Percentiles rank a stretch among this genome's conserved stretches.
These are phyloP conservation scores for Rhodotorula sp. DNA, from an alignment of 1,284 basidiomycete genomes.

Conservation along the genomic window DNA sequence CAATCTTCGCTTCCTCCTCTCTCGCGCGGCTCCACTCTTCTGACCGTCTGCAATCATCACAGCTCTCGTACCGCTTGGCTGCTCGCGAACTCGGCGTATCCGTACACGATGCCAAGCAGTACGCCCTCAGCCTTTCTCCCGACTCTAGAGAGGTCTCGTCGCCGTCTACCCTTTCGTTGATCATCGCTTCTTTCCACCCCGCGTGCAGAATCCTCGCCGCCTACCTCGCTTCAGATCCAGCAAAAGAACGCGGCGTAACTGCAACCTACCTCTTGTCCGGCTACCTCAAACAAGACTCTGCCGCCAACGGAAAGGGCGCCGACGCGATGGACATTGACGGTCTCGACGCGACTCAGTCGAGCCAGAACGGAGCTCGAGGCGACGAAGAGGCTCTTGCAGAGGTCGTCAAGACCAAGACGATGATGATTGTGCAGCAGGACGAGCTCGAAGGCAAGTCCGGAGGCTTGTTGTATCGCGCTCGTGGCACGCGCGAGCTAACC, in stretches of 20 bases:
- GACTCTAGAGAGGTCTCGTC: no score
- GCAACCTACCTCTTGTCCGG: conserved; percentile 25
- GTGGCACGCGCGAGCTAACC: not conserved
- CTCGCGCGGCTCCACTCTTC: not conserved
- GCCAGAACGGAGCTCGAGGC: not conserved
- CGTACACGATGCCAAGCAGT: conserved; percentile 27
- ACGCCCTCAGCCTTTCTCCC: not conserved
- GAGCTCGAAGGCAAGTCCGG: conserved; percentile 23
- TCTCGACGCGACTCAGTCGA: not conserved
- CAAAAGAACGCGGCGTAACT: conserved; percentile 24
- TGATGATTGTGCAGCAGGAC: conserved; percentile 17
- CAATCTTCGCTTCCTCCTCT: not conserved
- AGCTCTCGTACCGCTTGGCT: conserved; percentile 33
- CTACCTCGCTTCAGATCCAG: conserved; percentile 20
- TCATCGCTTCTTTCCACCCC: not conserved
- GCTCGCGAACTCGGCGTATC: conserved; percentile 30
- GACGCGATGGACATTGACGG: conserved; percentile 13
- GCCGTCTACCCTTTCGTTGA: no score
- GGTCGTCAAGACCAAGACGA: not conserved
- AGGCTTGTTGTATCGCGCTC: no score
- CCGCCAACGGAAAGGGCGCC: not conserved
- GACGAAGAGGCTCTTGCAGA: not conserved
- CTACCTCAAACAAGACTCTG: not conserved
- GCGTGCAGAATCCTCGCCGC: conserved; percentile 14
- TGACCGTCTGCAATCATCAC: not conserved